Base-by-base conservation (phyloP, 1,139 yeast genomes). In the Hansenula anomala region DNA sequence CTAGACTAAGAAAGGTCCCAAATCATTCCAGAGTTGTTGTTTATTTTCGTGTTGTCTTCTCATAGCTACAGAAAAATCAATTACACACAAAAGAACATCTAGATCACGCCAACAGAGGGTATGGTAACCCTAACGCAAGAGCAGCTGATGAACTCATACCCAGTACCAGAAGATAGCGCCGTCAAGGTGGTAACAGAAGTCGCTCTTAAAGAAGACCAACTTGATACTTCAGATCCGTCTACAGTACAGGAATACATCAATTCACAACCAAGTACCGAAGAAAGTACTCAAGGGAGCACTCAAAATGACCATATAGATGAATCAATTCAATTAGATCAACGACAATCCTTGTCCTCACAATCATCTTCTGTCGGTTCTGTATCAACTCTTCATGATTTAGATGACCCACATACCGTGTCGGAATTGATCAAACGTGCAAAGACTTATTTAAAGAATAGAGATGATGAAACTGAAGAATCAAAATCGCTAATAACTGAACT, bases 401-500 rank as follows among this genome's bases (percentile, higher is more conserved):
- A 33, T 33, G 36, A 18, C 14, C 29, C 27, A 6, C 22, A 20
- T 6, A n/a, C n/a, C n/a, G n/a, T n/a, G n/a, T n/a, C 26, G 4
- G 31, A 24, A 19, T 11, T 30, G 9, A 17, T 30, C 7, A 36
- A 28, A 30, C 31, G 40, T 8, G 34, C 40, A 3, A 39, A 15
- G 14, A 16, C 33, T 3, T 23, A 24, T 15, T 3, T 37, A 12
- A 36, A 2, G 19, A 16, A 4, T n/a, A 30, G 5, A 18, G 2
- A 5, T 9, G 34, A 7, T n/a, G 44, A 36, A 11, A 30, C 30
- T 3, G 40, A 41, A 22, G 17, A 12, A n/a, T 39, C 13, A 33
- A 18, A 23, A 35, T 5, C 33, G 3, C 15, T 48, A 19, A 14
- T 51, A 7, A 18, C 30, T 10, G 38, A 39, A 3, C 34, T 52